A percentile compares a stretch with the other conserved stretches of the same genome.
phyloP scores from a whole-genome alignment of 1,284 basidiomycete species.

The Exobasidium rhododendri region DNA sequence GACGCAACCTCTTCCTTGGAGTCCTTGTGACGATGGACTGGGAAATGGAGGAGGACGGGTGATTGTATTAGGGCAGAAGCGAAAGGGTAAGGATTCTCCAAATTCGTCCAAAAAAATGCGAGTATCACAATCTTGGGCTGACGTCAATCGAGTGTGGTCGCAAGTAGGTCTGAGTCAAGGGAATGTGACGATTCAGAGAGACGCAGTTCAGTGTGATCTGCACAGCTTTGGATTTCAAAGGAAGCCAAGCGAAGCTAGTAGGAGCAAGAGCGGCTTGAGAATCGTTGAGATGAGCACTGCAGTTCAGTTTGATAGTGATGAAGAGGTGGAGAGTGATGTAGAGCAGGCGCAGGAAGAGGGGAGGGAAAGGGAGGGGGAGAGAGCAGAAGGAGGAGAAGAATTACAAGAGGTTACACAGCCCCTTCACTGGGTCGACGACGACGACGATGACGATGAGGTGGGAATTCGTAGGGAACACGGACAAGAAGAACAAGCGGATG shows the following conservation, averaged over 20 bases:
- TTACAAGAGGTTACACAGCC: not conserved
- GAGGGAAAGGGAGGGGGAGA: too few species aligned
- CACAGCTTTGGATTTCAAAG: not conserved
- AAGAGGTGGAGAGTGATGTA: not conserved
- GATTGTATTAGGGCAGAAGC: too few species aligned
- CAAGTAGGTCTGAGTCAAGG: not conserved
- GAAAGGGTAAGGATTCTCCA: too few species aligned
- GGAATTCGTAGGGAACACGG: not conserved
- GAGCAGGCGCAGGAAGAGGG: not conserved
- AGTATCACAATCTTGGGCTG: not conserved
- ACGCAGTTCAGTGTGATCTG: not conserved
- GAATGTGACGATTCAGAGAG: not conserved
- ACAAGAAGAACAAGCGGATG: not conserved
- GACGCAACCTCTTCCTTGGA: not conserved
- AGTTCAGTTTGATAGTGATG: not conserved
- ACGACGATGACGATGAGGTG: not conserved
- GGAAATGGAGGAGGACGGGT: too few species aligned
- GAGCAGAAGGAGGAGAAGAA: too few species aligned
- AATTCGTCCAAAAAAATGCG: not conserved
- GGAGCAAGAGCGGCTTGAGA: not conserved
- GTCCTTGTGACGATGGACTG: not conserved
- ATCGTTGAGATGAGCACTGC: not conserved
- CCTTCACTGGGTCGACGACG: not conserved
- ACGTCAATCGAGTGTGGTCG: not conserved
- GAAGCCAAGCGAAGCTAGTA: not conserved